Base-by-base conservation (phyloP, 208 protist genomes). In the Acanthamoeba lenticulata region DNA sequence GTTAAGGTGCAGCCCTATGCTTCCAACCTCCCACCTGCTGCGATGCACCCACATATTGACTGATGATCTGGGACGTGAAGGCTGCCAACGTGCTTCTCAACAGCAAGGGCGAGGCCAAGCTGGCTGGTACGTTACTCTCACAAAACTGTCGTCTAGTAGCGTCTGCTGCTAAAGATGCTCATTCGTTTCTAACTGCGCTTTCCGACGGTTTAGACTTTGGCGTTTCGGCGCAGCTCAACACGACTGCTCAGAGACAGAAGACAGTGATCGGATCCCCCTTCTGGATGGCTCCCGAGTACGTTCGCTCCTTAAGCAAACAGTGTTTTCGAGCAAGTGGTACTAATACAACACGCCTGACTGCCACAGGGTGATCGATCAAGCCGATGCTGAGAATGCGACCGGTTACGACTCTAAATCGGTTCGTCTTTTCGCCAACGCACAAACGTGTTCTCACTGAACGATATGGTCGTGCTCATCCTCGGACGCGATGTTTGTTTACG, bases 231-330 rank as follows among this genome's bases (percentile, higher is more conserved):
- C 44, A 90, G 42, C 55, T 79, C 69, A 91, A 93, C 45, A 86
- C 17, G 2, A 92, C 42, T 21, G 55, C 93, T 27, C 40, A 94
- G 45, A 69, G 69, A 44, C 55, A 94, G 21, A 93, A 96, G 52
- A 96, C 94, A 2, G 94, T 96, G 57, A 96, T 95, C 47, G 95
- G 95, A 57, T 95, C 95, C 4, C 95, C 95, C 11, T 96, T 95
- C 81, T 96, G 95, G 95, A 95, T 95, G 81, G 95, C 94, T 17
- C 95, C 95, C 40, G 95, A 96, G 79, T 72, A 27, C 74, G 85
- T 91, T 27, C 0, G 27, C 9, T 29, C 15, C 57, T 34, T 36
- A 44, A 13, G 29, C 29, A 62, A 72, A 57, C 27, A 44, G 57
- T 65, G 47, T 52, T 5, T 60, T 24, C 17, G 57, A 11, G 57